Evolutionary conservation across 805 yeast genomes (phyloP), one percentile per base, ranked within the genome.

Genomic region (Candida sanyiensis): DNA sequence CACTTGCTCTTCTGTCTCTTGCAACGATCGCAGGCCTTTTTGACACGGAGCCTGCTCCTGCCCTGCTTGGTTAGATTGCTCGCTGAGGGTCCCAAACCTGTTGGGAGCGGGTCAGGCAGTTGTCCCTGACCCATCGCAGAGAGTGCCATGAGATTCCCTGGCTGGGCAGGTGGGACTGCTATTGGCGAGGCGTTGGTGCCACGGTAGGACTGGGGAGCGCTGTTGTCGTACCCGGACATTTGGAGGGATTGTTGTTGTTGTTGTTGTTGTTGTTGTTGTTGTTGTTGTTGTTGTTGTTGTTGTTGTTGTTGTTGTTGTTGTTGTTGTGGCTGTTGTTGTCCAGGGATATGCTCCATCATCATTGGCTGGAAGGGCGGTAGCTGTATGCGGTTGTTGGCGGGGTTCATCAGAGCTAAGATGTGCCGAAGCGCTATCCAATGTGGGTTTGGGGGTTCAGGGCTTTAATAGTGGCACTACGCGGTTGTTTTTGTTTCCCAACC

Each of bases 1-100:
- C 83, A 77, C 48, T 77, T 76, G 42, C 73, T 72, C 54, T 77
- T 75, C 43, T 72, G 76, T 26, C 62, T 57, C 40, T 77, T 61
- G 52, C 83, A 77, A 17, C 76, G 59, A 38, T 69, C 73, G 46
- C 83, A 77, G 1, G 82, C 83, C 44, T 64, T 69, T 38, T 63
- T 59, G 8, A 73, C 80, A 32, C 77, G 53, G 11, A 38, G 4
- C 25, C 48, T 37, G 9, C 18, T 31, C 8, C 18, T 24, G 11
- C 43, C 48, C 12, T 15, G 19, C 25, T 42, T 42, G 6, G 37
- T 35, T 11, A 39, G 20, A n/a, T 35, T 37, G 22, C n/a, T 13
- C 18, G 10, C 19, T 17, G 7, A 19, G 25, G 7, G 4, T 15
- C 22, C 5, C 19, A 4, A 13, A 15, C 8, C 7, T 23, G 24